Conservation (phyloP, 495 filamentous ascomycete species). For the Talaromyces liani region DNA sequence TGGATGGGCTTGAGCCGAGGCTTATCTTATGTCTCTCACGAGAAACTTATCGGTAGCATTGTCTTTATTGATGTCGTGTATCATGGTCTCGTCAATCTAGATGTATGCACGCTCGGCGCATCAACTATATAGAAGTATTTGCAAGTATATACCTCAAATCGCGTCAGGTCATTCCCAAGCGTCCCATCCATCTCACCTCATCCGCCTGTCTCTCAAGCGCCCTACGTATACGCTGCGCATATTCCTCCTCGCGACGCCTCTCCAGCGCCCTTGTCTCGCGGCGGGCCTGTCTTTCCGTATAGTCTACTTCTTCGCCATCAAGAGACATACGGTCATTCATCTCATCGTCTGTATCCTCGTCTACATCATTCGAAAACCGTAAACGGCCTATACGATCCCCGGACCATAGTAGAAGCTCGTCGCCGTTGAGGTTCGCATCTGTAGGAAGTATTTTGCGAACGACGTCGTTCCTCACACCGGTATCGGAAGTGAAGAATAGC, state of each 20-base stretch:
- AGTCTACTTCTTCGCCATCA: constrained; percentile 25
- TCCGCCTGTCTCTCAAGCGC: constrained; percentile 74
- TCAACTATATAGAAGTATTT: neutral
- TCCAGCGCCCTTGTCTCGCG: constrained; percentile 33
- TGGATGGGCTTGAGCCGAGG: neutral
- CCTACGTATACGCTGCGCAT: constrained; percentile 61
- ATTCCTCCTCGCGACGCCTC: constrained; percentile 44
- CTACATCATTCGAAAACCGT: constrained; percentile 46
- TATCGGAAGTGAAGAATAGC: constrained; percentile 5
- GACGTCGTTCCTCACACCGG: constrained; percentile 31
- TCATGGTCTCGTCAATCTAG: neutral
- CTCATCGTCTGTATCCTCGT: constrained; percentile 41
- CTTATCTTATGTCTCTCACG: neutral
- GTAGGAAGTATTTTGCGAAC: constrained; percentile 66
- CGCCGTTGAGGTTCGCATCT: constrained; percentile 36
- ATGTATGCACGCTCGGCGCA: neutral
- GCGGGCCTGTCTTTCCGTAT: constrained; percentile 29
- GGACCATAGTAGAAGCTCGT: constrained; percentile 73
- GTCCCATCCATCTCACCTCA: constrained; percentile 70
- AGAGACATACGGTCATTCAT: constrained; percentile 34
- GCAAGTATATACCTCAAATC: neutral
- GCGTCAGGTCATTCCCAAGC: constrained; percentile 47
- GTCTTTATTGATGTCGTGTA: neutral
- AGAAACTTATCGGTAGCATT: neutral
- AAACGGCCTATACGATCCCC: constrained; percentile 71